Conservation (phyloP, 2,329 filamentous ascomycete species). For the Scedosporium apiospermum region DNA sequence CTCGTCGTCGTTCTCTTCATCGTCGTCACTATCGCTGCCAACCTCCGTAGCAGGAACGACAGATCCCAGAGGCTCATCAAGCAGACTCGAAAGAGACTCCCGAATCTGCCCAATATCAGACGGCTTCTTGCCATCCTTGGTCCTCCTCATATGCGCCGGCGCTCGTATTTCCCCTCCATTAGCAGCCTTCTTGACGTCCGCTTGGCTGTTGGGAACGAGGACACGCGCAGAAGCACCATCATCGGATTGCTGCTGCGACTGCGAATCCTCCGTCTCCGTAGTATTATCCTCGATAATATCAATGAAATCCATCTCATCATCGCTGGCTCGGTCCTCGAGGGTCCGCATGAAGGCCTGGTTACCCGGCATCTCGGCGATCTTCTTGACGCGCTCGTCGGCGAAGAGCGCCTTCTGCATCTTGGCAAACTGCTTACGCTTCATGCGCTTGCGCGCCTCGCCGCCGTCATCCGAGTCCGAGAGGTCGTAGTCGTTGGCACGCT, state of each 20-base stretch:
- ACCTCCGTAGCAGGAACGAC: slow-evolving; percentile 37
- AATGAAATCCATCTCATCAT: slow-evolving; percentile 70
- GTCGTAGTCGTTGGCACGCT: slow-evolving; percentile 72
- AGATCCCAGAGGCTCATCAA: slow-evolving; percentile 55
- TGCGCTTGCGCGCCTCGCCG: slow-evolving; percentile 63
- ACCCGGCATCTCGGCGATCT: slow-evolving; percentile 81
- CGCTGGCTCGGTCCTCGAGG: slow-evolving; percentile 71
- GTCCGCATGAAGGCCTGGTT: slow-evolving; percentile 84
- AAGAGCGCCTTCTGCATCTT: slow-evolving; percentile 86
- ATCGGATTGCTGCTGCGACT: slow-evolving; percentile 17
- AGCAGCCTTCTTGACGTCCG: slow-evolving; percentile 22
- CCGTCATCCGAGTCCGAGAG: slow-evolving; percentile 89
- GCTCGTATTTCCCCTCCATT: slow-evolving; percentile 34
- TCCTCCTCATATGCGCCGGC: slow-evolving; percentile 53
- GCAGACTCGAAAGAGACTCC: slow-evolving; percentile 71
- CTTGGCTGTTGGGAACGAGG: slow-evolving; percentile 43
- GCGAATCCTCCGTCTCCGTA: slow-evolving; percentile 23
- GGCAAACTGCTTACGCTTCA: slow-evolving; percentile 80
- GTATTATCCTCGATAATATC: slow-evolving; percentile 30
- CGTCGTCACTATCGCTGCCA: slow-evolving; percentile 25
- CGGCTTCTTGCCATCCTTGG: slow-evolving; percentile 55
- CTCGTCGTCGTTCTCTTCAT: slow-evolving; percentile 19
- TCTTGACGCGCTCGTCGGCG: slow-evolving; percentile 80
- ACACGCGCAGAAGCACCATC: slow-evolving; percentile 15
- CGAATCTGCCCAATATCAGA: slow-evolving; percentile 71